Percentiles rank a stretch among this genome's conserved stretches.
These are phyloP conservation scores for Potentilla sterilis DNA, from an alignment of 306 rosid species.

Conservation along the genomic window DNA sequence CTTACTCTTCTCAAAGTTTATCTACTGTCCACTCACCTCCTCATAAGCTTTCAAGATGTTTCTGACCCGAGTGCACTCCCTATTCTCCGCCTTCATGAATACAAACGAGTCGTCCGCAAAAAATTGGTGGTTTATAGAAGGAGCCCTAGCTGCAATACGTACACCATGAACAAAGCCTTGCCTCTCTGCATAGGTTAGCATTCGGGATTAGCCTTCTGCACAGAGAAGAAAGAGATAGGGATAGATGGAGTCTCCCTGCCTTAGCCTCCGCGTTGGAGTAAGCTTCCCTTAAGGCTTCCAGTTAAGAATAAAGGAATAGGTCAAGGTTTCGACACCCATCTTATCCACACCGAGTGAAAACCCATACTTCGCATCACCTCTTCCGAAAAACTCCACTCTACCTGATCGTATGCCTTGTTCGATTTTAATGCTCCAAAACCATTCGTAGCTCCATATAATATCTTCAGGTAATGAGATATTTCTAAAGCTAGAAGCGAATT, in stretches of 20 bases:
- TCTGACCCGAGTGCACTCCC: no score
- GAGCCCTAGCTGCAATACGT: background rate
- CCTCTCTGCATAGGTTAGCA: background rate
- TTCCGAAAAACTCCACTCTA: no score
- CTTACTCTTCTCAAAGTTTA: background rate
- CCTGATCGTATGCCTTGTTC: no score
- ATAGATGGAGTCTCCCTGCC: background rate
- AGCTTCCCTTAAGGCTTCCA: background rate
- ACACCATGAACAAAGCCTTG: no score
- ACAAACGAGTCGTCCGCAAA: background rate
- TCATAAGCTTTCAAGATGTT: no score
- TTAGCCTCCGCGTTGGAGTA: background rate
- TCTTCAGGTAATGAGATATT: no score
- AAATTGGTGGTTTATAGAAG: background rate
- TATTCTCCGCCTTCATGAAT: no score
- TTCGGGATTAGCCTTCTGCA: background rate
- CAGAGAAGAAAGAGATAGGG: background rate
- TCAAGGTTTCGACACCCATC: background rate
- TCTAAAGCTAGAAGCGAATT: no score
- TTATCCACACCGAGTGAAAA: background rate
- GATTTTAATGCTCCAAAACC: no score
- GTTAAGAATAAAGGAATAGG: no score
- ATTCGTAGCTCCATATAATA: rapidly evolving
- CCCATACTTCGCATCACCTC: no score
- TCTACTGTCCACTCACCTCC: background rate